phyloP scores from a whole-genome alignment of 2,329 filamentous ascomycete genomes.

The Alternaria sp. region DNA sequence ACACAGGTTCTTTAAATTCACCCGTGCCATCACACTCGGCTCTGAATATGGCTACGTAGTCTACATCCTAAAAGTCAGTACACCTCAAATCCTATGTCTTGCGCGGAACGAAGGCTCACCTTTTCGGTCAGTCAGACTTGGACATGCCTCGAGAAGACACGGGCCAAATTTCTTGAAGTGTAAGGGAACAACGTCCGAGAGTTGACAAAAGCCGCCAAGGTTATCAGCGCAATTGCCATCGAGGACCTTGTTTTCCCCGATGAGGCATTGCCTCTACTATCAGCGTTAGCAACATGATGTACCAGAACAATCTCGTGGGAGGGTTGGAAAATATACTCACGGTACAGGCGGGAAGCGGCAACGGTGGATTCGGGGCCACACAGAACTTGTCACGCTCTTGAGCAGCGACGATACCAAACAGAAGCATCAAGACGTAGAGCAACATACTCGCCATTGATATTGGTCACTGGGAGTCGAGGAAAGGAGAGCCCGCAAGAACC shows the following conservation, averaged over 20 bases:
- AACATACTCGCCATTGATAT: neutral
- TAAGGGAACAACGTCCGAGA: neutral
- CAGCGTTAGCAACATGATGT: neutral
- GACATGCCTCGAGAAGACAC: neutral
- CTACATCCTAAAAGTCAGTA: neutral
- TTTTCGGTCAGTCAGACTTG: neutral
- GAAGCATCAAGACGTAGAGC: neutral
- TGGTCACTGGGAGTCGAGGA: no score
- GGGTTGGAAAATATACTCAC: neutral
- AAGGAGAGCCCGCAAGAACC: no score
- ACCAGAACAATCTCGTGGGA: neutral
- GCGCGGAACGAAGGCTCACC: neutral
- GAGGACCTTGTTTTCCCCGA: neutral
- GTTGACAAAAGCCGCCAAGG: neutral
- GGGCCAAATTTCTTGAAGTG: neutral
- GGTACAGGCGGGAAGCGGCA: neutral
- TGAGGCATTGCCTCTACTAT: neutral
- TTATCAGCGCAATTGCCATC: constrained; percentile 1
- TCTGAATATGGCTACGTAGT: neutral
- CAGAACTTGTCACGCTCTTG: constrained; percentile 1
- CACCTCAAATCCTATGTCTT: neutral
- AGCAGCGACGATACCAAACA: neutral
- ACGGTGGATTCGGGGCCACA: neutral
- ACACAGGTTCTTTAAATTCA: neutral
- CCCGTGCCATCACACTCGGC: neutral